These are phyloP conservation scores for Neurospora sp. DNA, from an alignment of 2,329 filamentous ascomycete species.

Conservation along the genomic window DNA sequence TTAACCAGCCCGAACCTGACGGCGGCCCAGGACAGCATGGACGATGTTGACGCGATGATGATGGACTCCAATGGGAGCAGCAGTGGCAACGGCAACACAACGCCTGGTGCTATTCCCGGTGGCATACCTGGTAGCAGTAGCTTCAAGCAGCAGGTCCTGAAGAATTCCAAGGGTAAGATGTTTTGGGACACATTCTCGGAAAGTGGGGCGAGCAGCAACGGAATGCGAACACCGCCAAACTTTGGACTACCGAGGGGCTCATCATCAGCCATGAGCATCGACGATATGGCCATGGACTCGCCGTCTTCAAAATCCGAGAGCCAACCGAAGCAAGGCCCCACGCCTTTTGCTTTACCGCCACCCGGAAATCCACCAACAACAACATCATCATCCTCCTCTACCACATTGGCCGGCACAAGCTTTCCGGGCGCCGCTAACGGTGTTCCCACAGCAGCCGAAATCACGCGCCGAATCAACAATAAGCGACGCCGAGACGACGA, in stretches of 20 bases:
- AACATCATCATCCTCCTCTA: background rate
- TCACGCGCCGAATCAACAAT: slow-evolving; percentile 66
- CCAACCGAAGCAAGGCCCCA: slow-evolving; percentile 11
- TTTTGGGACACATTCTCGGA: slow-evolving; percentile 78
- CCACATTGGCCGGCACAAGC: slow-evolving; percentile 13
- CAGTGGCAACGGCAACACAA: slow-evolving; percentile 13
- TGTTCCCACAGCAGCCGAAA: slow-evolving; percentile 54
- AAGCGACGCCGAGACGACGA: slow-evolving; percentile 88
- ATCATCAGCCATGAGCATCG: slow-evolving; percentile 50
- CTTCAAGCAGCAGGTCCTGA: slow-evolving; percentile 65
- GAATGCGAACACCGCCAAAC: slow-evolving; percentile 53
- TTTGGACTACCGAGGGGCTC: slow-evolving; percentile 49
- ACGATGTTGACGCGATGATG: slow-evolving; percentile 62
- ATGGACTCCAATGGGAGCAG: slow-evolving; percentile 29
- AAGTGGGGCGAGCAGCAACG: slow-evolving; percentile 41
- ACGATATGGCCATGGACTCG: slow-evolving; percentile 65
- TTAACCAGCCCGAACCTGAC: slow-evolving; percentile 57
- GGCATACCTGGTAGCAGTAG: slow-evolving; percentile 44
- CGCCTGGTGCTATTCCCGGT: slow-evolving; percentile 15
- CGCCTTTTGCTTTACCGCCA: slow-evolving; percentile 20
- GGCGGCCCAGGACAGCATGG: slow-evolving; percentile 52
- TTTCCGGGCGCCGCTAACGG: slow-evolving; percentile 17
- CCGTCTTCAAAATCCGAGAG: slow-evolving; percentile 31
- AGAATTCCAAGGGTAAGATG: slow-evolving; percentile 58
- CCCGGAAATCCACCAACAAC: slow-evolving; percentile 23